Conservation (phyloP, 108 stramenopile genomes). For the Asterionellopsis glacialis region DNA sequence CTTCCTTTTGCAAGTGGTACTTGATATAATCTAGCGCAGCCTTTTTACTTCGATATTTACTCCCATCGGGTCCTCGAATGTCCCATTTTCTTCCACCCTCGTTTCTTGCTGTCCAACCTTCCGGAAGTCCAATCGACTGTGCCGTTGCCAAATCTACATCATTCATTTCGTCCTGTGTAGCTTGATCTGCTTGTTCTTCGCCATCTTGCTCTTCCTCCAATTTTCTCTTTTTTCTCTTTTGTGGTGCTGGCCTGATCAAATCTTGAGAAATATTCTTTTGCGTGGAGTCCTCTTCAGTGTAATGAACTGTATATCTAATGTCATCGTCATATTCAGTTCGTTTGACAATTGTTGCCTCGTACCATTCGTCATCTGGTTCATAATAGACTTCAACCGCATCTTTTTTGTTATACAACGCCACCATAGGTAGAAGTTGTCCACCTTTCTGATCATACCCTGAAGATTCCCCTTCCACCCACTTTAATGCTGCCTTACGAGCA, state of each 20-base stretch:
- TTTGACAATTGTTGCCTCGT: slow-evolving; percentile 54
- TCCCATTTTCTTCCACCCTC: slow-evolving; percentile 28
- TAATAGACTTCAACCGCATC: slow-evolving; percentile 72
- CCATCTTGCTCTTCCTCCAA: too few species aligned
- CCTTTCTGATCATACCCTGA: slow-evolving; percentile 19
- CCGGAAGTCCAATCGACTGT: slow-evolving; percentile 37
- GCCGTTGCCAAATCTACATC: slow-evolving; percentile 39
- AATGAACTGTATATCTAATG: slow-evolving; percentile 67
- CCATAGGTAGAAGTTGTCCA: slow-evolving; percentile 57
- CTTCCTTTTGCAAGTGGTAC: slow-evolving; percentile 9
- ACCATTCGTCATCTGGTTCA: slow-evolving; percentile 58
- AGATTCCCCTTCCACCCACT: slow-evolving; percentile 27
- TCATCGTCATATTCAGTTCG: slow-evolving; percentile 54
- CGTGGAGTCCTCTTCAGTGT: slow-evolving; percentile 56
- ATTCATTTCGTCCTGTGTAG: slow-evolving; percentile 22
- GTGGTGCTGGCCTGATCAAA: slow-evolving; percentile 43
- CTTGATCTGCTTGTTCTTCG: too few species aligned
- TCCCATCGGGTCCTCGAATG: slow-evolving; percentile 44
- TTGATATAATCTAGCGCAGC: slow-evolving; percentile 36
- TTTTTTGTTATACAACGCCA: slow-evolving; percentile 58
- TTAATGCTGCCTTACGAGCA: slow-evolving; percentile 31
- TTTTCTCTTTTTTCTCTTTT: too few species aligned
- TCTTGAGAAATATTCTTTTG: slow-evolving; percentile 64
- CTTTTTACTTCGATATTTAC: slow-evolving; percentile 51
- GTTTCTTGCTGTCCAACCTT: slow-evolving; percentile 45